Base-by-base conservation (phyloP, 208 protist species). In the Leishmania arabica region DNA sequence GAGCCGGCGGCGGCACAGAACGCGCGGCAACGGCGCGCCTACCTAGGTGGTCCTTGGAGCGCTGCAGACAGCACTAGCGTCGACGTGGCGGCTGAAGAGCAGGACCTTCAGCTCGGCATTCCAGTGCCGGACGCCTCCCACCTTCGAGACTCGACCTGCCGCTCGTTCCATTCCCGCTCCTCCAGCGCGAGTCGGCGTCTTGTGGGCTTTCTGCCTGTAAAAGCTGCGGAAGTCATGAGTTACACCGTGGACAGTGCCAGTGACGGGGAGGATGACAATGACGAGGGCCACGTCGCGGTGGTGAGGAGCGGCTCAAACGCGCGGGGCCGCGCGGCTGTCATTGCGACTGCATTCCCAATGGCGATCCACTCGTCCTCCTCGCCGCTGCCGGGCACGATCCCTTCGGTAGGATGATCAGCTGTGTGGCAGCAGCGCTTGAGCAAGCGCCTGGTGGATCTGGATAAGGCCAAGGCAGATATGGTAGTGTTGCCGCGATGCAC, bases 391-490 rank as follows among this genome's bases (percentile, higher is more conserved):
- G 80, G 72, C 68, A 64, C 75, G 24, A 74, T 79, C 53, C 78
- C 70, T 47, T 54, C 53, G 51, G 71, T 49, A 56, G 24, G 82
- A 53, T 11, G 42, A n/a, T 79, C 80, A 8, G 75, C 31, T 0
- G 75, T 64, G 68, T 73, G 80, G 54, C 77, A 84, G 53, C 77
- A 84, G 62, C 70, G 82, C 15, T 62, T 82, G 68, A 62, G 60
- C 62, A 54, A 64, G 65, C 80, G 77, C 53, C 45, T 81, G 70
- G 73, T 84, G 49, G 82, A 88, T 66, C 78, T 84, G n/a, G 74
- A 78, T 24, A 82, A 80, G 66, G 71, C 82, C 65, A 77, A 90
- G 70, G 77, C 53, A 37, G 79, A 84, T 13, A 75, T 84, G 78
- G 53, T 77, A 8, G 27, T 45, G 53, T 54, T 75, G 77, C 58